Conservation (phyloP, 768 basidiomycete species). For the Tephrocybe sp. region DNA sequence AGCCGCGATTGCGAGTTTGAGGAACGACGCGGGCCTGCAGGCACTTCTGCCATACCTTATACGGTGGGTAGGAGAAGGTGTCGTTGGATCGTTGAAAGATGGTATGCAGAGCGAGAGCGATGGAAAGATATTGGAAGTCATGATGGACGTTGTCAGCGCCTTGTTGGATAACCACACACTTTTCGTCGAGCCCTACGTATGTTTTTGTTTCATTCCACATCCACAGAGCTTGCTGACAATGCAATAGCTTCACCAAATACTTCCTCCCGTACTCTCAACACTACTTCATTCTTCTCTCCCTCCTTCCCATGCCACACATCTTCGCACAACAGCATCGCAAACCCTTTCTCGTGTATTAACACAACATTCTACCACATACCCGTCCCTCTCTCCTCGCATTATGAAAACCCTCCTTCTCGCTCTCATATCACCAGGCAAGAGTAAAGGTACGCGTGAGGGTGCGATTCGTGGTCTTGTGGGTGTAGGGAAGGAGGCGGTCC, state of each 20-base stretch:
- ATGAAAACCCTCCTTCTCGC: constrained; percentile 93
- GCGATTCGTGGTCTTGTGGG: constrained; percentile 85
- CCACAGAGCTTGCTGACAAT: not conserved
- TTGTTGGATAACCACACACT: constrained; percentile 84
- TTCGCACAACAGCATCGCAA: constrained; percentile 81
- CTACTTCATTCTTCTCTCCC: constrained; percentile 88
- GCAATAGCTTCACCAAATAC: constrained; percentile 87
- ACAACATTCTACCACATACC: constrained; percentile 86
- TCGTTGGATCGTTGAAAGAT: constrained; percentile 62
- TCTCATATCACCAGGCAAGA: constrained; percentile 70
- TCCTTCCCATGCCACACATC: constrained; percentile 61
- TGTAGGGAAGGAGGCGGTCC: constrained; percentile 81
- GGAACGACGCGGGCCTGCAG: constrained; percentile 88
- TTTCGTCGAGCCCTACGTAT: constrained; percentile 94
- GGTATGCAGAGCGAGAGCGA: constrained; percentile 61
- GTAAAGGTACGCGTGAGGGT: constrained; percentile 83
- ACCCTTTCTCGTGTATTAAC: constrained; percentile 81
- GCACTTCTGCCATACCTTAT: constrained; percentile 92
- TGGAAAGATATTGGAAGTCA: constrained; percentile 72
- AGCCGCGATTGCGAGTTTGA: constrained; percentile 87
- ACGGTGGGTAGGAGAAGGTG: constrained; percentile 91
- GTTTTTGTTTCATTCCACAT: constrained; percentile 29
- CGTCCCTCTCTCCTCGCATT: constrained; percentile 82
- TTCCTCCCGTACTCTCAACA: constrained; percentile 89
- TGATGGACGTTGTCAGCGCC: constrained; percentile 83